Base-by-base conservation (phyloP, 345 rosid genomes). In the Cochlearia excelsa region DNA sequence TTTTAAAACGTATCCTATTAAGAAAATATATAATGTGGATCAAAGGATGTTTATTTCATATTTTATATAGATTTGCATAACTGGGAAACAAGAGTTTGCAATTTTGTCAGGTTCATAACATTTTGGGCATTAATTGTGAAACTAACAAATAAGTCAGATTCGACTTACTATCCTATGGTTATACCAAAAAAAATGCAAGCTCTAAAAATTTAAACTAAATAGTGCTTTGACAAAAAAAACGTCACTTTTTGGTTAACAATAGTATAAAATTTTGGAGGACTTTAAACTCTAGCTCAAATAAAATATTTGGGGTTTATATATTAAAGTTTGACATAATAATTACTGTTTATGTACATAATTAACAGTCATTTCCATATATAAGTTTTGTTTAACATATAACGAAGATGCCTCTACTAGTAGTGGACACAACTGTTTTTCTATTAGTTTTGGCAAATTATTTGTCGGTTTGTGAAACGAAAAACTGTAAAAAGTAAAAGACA, bases 321-420 rank as follows among this genome's bases (percentile, higher is more conserved):
- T n/a, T 1, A 7, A 44, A 11, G 10, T 3, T 0, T 11, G 35
- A 41, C 47, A 57, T 16, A 58, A 9, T 7, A 34, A 51, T 4
- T 50, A 11, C 51, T 43, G 52, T 7, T 16, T 16, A 16, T 67
- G 43, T 34, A 44, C 59, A 33, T 9, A 52, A 6, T 39, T 23
- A 68, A 59, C 49, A 60, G 46, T 68, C 55, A 53, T 45, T 39
- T 46, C 28, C 54, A 43, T 40, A 50, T 6, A 45, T 46, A 28
- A 59, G 9, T 10, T n/a, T 33, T 55, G 31, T 27, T 43, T 11
- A 16, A n/a, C 51, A 57, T 10, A 46, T 23, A 30, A 56, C 5
- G 9, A 50, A 49, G 58, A 41, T 41, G 38, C 44, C 38, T 66
- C 57, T 51, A 51, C 16, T 23, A 67, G 53, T 23, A 67, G 53